Base-by-base conservation (phyloP, 257 asterid genomes). In the Echium plantagineum region DNA sequence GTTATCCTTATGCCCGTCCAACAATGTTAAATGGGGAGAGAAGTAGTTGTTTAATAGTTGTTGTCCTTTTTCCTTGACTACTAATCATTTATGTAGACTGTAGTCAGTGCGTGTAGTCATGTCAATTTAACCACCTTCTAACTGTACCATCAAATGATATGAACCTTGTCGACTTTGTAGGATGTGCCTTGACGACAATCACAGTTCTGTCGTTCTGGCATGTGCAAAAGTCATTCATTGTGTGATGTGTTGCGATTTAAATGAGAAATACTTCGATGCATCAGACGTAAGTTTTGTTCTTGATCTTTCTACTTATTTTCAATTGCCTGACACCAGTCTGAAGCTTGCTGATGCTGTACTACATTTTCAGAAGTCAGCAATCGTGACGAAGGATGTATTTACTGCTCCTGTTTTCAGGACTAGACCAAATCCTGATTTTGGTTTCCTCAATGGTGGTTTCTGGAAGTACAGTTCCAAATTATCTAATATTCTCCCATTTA, bases 391-490 rank as follows among this genome's bases (percentile, higher is more conserved):
- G 67, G 90, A 80, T 62, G 71, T 75, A 55, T 79, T 71, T 67
- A 89, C 95, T 26, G 95, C 99, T 75, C 94, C 99, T 70, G 81
- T 93, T 59, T 93, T 93, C 79, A 81, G 97, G 81, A 79, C 80
- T 72, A 85, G 82, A 77, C 94, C 96, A 26, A 86, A 89, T 60
- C 66, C 81, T 47, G 83, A 75, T 61, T 71, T 32, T 69, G 96
- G 99, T 64, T 93, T 89, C 74, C 86, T 93, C 65, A 82, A 79
- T 53, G 99, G 99, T 73, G 96, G 99, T 64, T 89, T 84, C 75
- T 93, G 99, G 99, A 93, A 93, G 90, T 93, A 89, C 75, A 93
- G 76, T 67, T 65, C 91, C 22, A 93, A 89, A 63, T 87, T 94
- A 61, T 78, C 94, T 58, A 93, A 86, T 73, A 76, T 89, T 63